Percentiles rank a stretch among this genome's conserved stretches.
Conservation (phyloP, 371 early-diverging fungal species). For the Mycotypha africana region DNA sequence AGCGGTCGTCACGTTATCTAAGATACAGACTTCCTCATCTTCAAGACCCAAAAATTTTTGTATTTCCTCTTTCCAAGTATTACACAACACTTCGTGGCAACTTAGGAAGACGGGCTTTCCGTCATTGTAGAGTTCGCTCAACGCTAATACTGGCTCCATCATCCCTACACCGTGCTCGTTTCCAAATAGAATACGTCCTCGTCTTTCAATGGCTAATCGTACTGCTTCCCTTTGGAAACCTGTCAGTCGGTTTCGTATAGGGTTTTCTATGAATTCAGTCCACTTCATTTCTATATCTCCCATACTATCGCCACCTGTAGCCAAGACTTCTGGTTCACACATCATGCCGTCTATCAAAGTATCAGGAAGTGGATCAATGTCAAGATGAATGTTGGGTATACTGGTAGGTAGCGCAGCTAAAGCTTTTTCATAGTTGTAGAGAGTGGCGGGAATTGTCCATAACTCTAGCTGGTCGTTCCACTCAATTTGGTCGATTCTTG, state of each 20-base stretch:
- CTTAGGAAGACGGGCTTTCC: slow-evolving; percentile 61
- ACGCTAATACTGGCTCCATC: slow-evolving; percentile 83
- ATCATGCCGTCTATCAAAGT: slow-evolving; percentile 1
- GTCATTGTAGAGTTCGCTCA: slow-evolving; percentile 42
- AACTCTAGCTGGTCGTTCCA: slow-evolving; percentile 3
- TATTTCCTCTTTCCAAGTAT: slow-evolving; percentile 53
- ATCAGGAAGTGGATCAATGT: slow-evolving; percentile 11
- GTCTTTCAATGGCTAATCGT: slow-evolving; percentile 25
- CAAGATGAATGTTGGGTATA: slow-evolving; percentile 15
- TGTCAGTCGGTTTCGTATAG: slow-evolving; percentile 23
- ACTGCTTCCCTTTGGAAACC: slow-evolving; percentile 54
- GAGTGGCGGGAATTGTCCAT: slow-evolving; percentile 26
- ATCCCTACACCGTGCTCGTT: slow-evolving; percentile 98
- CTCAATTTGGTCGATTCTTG: slow-evolving; percentile 7
- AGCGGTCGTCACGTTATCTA: slow-evolving; percentile 1
- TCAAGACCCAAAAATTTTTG: slow-evolving; percentile 36
- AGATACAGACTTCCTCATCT: slow-evolving; percentile 29
- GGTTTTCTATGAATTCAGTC: slow-evolving; percentile 7
- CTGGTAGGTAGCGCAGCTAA: slow-evolving; percentile 10
- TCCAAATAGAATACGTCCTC: slow-evolving; percentile 73
- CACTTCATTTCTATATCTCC: slow-evolving; percentile 5
- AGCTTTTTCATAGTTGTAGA: slow-evolving; percentile 14
- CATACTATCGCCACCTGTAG: neutral
- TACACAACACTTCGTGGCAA: slow-evolving; percentile 49
- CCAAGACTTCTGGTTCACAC: neutral